Evolutionary conservation across 768 basidiomycete genomes (phyloP).

Genomic region (Boletus rubroflammeus): DNA sequence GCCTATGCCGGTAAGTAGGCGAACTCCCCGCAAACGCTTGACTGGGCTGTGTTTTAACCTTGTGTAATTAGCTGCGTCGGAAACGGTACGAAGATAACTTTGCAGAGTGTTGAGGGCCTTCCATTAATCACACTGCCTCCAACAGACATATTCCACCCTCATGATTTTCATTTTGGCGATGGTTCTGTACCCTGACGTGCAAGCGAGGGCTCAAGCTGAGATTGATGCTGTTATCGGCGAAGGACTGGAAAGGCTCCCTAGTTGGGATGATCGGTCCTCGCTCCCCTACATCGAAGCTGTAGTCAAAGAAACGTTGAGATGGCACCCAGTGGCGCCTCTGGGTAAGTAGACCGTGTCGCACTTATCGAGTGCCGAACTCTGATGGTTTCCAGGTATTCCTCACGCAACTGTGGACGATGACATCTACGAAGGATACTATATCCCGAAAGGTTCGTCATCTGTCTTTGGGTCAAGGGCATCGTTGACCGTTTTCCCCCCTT

Average conservation of each 20-base stretch:
- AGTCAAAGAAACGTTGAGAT: conserved; percentile 24
- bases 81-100: conserved; percentile 17
- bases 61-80: conserved; percentile 17
- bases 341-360: conserved; percentile 1
- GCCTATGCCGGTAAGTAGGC: conserved; percentile 17
- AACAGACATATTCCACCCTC: conserved; percentile 19
- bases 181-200: conserved; percentile 26
- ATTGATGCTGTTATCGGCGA: conserved; percentile 19
- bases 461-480: not conserved
- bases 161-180: conserved; percentile 24
- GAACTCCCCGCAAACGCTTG: not conserved
- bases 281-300: conserved; percentile 23
- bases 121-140: conserved; percentile 6
- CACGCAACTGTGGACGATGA: conserved; percentile 38
- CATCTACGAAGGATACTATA: conserved; percentile 43
- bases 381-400: conserved; percentile 21
- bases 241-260: conserved; percentile 18
- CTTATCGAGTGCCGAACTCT: not conserved
- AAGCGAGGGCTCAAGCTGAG: conserved; percentile 17
- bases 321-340: conserved; percentile 17
- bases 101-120: not conserved
- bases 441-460: conserved; percentile 43
- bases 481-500: not conserved
- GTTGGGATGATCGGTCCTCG: conserved; percentile 17
- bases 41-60: conserved; percentile 7